A percentile compares a stretch with the other conserved stretches of the same genome.
phyloP scores from a whole-genome alignment of 148 eudicot species.

The Camellia sinensis region DNA sequence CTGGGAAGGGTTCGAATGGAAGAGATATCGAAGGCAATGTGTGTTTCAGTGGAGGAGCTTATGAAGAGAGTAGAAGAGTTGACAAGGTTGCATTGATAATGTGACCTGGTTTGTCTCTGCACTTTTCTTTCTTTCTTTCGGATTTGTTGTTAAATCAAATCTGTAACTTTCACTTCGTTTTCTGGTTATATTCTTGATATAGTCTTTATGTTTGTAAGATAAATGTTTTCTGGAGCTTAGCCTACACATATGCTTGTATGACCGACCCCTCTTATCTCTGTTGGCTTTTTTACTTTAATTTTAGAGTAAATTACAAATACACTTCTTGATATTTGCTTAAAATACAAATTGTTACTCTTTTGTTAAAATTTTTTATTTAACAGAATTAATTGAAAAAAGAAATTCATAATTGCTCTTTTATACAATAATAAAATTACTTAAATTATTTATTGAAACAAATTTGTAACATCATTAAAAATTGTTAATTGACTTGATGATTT shows the following conservation, averaged over 20 bases:
- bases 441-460: no score
- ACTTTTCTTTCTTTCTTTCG: background rate
- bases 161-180: background rate
- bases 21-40: conserved; percentile 73
- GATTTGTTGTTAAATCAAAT: background rate
- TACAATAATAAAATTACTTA: no score
- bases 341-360: no score
- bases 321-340: no score
- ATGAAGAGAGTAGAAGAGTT: conserved; percentile 93
- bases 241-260: background rate
- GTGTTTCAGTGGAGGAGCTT: conserved; percentile 78
- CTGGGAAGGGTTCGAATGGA: conserved; percentile 75
- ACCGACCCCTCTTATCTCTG: background rate
- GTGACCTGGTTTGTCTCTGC: background rate
- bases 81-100: conserved; percentile 68
- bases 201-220: background rate
- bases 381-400: no score
- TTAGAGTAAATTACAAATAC: no score
- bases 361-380: no score
- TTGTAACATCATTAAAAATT: no score
- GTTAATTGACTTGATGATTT: no score
- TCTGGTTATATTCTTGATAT: background rate
- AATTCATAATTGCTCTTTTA: no score
- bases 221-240: background rate
- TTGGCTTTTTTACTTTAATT: no score